A percentile compares a stretch with the other conserved stretches of the same genome.
These are phyloP conservation scores for Botrytis hyacinthi DNA, from an alignment of 2,329 filamentous ascomycete species.

Conservation along the genomic window DNA sequence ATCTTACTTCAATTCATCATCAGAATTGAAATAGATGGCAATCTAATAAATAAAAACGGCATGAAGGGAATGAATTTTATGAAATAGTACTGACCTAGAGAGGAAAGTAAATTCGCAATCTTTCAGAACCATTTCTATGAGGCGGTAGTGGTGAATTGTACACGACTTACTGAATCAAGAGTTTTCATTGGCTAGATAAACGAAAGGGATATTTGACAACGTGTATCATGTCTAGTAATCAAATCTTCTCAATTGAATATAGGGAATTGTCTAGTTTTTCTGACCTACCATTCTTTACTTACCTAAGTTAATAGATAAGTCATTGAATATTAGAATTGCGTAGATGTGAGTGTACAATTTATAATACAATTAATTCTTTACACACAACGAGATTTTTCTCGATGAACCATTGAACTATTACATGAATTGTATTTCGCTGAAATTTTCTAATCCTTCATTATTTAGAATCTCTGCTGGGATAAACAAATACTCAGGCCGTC, in stretches of 20 bases:
- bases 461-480: no score
- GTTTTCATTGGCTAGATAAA: not conserved
- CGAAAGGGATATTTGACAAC: not conserved
- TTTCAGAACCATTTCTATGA: not conserved
- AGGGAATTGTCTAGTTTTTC: not conserved
- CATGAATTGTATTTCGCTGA: not conserved
- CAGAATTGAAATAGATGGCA: not conserved
- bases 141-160: not conserved
- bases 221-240: not conserved
- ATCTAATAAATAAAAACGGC: no score
- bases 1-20: not conserved
- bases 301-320: not conserved
- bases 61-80: no score
- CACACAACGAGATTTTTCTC: not conserved
- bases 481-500: no score
- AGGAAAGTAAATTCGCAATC: not conserved
- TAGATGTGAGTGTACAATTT: not conserved
- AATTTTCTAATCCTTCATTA: not conserved
- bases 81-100: not conserved
- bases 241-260: not conserved
- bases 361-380: not conserved
- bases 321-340: fast-evolving
- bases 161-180: not conserved
- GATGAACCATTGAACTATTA: not conserved
- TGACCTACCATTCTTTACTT: not conserved